Evolutionary conservation across 805 yeast species (phyloP).

Genomic region (Kuraishia borneana): DNA sequence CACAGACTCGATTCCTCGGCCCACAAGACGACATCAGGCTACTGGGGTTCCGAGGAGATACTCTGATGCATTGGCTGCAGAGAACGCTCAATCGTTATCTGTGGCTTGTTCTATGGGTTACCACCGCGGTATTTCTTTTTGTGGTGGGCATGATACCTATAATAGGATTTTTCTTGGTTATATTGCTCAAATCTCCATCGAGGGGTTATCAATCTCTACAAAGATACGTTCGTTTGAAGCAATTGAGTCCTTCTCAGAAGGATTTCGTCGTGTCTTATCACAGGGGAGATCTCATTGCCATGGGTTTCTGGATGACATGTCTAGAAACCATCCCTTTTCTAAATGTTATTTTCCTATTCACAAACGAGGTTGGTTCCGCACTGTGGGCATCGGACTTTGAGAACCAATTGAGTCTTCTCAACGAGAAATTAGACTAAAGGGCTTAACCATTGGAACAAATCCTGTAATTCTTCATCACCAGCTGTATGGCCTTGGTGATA

Average conservation of each 20-base stretch:
- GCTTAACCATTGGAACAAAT: conserved; percentile 35
- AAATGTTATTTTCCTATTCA: conserved; percentile 41
- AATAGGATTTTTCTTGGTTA: conserved; percentile 43
- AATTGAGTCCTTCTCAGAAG: conserved; percentile 30
- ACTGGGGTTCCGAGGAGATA: conserved; percentile 16
- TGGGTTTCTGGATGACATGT: conserved; percentile 39
- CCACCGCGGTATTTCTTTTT: conserved; percentile 23
- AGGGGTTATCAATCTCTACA: conserved; percentile 40
- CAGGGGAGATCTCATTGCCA: conserved; percentile 30
- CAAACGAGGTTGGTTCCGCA: conserved; percentile 54
- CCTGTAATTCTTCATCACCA: conserved; percentile 52
- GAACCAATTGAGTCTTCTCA: conserved; percentile 9
- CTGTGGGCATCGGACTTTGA: conserved; percentile 37
- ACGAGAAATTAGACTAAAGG: no score
- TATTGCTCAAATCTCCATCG: conserved; percentile 40
- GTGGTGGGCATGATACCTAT: conserved; percentile 40
- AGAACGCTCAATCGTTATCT: conserved; percentile 4
- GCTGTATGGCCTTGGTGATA: conserved; percentile 70
- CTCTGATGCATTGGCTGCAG: conserved; percentile 2
- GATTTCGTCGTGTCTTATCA: conserved; percentile 23
- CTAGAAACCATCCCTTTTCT: conserved; percentile 45
- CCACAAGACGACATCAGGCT: conserved; percentile 8
- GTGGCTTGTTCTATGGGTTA: conserved; percentile 28
- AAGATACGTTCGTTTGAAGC: conserved; percentile 48
- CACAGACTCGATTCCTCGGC: conserved; percentile 6